phyloP scores from a whole-genome alignment of 768 basidiomycete genomes.

The Lentinula detonsa region DNA sequence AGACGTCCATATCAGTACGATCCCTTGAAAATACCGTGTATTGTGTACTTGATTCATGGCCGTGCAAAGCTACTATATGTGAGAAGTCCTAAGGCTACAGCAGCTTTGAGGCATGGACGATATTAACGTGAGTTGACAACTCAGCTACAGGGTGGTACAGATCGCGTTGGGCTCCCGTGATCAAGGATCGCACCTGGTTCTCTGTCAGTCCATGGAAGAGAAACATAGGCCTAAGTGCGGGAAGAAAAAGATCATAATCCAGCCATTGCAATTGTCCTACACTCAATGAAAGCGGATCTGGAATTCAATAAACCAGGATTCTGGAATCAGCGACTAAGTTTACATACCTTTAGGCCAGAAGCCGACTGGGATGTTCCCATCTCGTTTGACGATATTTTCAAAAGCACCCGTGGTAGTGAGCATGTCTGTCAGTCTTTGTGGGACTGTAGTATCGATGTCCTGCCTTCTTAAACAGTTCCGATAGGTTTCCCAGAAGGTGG shows the following conservation, averaged over 20 bases:
- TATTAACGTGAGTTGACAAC: conserved; percentile 48
- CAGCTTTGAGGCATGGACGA: conserved; percentile 45
- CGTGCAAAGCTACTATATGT: neutral
- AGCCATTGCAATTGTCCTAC: conserved; percentile 72
- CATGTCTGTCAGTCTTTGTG: conserved; percentile 45
- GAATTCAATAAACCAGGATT: conserved; percentile 6
- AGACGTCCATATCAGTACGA: neutral
- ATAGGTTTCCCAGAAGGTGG: conserved; percentile 58
- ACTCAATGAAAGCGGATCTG: conserved; percentile 54
- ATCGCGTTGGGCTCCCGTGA: conserved; percentile 59
- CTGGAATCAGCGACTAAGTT: conserved; percentile 3
- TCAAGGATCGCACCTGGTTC: conserved; percentile 47
- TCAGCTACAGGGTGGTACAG: conserved; percentile 53
- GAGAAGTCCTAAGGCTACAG: neutral
- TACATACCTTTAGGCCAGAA: conserved; percentile 57
- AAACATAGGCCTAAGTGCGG: conserved; percentile 57
- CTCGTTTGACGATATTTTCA: conserved; percentile 47
- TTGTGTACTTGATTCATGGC: neutral
- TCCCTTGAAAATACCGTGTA: neutral
- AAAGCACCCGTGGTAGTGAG: conserved; percentile 45
- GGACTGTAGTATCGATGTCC: conserved; percentile 53
- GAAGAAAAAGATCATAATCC: conserved; percentile 61
- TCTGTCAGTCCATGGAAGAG: conserved; percentile 46
- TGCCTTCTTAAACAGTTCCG: conserved; percentile 45
- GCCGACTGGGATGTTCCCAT: conserved; percentile 62